Evolutionary conservation across 306 rosid genomes (phyloP).

Genomic region (Astragalus membranaceus): DNA sequence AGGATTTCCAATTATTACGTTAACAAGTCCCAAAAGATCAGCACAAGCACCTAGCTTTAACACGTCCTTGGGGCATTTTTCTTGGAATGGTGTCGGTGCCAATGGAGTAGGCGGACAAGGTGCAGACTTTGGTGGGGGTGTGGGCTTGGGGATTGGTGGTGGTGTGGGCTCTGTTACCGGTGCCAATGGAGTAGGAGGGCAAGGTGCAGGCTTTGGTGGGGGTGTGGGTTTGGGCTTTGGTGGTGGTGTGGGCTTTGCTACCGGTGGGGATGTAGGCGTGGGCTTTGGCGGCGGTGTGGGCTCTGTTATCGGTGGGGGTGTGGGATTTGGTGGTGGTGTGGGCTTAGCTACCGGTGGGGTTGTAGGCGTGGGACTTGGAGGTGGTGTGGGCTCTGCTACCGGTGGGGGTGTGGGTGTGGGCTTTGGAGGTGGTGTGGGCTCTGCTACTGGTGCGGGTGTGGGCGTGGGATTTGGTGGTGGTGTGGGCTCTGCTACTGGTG

Average conservation of each 20-base stretch:
- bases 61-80: slow-evolving; percentile 49
- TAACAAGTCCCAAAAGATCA: slow-evolving; percentile 46
- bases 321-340: neutral
- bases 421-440: too few species aligned
- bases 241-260: too few species aligned
- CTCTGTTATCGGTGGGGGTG: neutral
- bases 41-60: slow-evolving; percentile 64
- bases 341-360: too few species aligned
- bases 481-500: too few species aligned
- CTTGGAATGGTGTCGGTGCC: neutral
- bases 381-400: neutral
- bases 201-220: neutral
- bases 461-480: too few species aligned
- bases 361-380: neutral
- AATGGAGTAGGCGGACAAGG: neutral
- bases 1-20: slow-evolving; percentile 43
- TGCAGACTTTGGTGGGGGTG: neutral
- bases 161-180: too few species aligned
- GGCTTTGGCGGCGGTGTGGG: too few species aligned
- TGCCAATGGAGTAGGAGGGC: too few species aligned
- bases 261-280: too few species aligned
- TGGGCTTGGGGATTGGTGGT: neutral
- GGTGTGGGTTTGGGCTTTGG: too few species aligned
- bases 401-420: too few species aligned
- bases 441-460: too few species aligned